Base-by-base conservation (phyloP, 1,139 yeast genomes). In the Pichia sp. region DNA sequence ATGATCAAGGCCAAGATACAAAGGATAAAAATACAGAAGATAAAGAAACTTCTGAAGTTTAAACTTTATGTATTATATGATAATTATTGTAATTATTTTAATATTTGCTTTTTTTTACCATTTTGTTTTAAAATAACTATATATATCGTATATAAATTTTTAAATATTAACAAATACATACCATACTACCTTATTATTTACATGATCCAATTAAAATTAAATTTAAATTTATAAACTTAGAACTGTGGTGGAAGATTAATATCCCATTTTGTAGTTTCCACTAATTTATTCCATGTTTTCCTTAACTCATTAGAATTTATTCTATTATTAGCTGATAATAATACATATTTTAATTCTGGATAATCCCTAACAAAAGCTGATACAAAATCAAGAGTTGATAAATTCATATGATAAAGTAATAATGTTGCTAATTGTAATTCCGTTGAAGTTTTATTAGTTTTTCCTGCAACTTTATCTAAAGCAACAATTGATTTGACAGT, bases 371-470 rank as follows among this genome's bases (percentile, higher is more conserved):
- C 14, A n/a, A 9, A 22, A 15, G 9, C 24, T 18, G 14, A 23
- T 22, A 14, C 15, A 19, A 26, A 23, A 18, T 31, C 27, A 27
- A 22, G 3, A 13, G 22, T 13, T 6, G n/a, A n/a, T 5, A 37
- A 18, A 15, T 22, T 15, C 10, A 32, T 9, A 10, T 27, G 3
- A 14, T 11, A 13, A 2, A 28, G 6, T 6, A 37, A 14, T 11
- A 38, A 23, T 11, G 28, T 22, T 9, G 38, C 22, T 10, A 38
- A 16, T 20, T 33, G 21, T 16, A 34, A 30, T 8, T 29, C 30
- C 8, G 34, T 22, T 7, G 33, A 31, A 14, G 13, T 14, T 14
- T 34, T 31, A 18, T 24, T 18, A 9, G 10, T n/a, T 4, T 16
- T 28, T 5, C 15, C 5, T 13, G 28, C 23, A 28, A 16, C 15